These are phyloP conservation scores for Osmanthus fragrans DNA, from an alignment of 257 asterid species.

Conservation along the genomic window DNA sequence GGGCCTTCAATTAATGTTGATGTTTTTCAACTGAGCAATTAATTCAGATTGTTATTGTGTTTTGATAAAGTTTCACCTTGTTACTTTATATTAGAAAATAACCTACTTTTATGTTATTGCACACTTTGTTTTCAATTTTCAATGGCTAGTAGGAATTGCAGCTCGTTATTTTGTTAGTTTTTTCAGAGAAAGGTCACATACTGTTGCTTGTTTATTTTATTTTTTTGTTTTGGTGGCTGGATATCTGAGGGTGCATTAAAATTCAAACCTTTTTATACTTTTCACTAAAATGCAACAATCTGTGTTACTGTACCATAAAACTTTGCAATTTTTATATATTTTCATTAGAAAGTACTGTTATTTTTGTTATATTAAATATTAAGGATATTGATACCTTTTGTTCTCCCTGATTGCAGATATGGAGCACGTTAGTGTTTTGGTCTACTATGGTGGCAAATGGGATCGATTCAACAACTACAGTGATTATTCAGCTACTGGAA, in stretches of 20 bases:
- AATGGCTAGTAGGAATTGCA: not conserved
- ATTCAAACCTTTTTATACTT: not conserved
- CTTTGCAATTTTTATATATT: too few species aligned
- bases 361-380: too few species aligned
- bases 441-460: not conserved
- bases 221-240: too few species aligned
- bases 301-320: too few species aligned
- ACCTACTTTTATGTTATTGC: too few species aligned
- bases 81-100: too few species aligned
- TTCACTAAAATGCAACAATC: too few species aligned
- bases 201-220: too few species aligned
- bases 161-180: not conserved
- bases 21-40: not conserved
- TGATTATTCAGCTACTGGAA: not conserved
- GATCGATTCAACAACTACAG: not conserved
- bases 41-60: not conserved
- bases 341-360: too few species aligned
- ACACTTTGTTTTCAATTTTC: too few species aligned
- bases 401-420: not conserved
- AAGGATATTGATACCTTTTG: not conserved
- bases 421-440: not conserved
- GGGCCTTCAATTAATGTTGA: not conserved
- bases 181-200: too few species aligned
- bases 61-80: not conserved
- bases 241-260: too few species aligned